Percentiles rank a stretch among this genome's conserved stretches.
These are phyloP conservation scores for Paraglomus brasilianum DNA, from an alignment of 192 early-diverging fungal genomes.

Conservation along the genomic window DNA sequence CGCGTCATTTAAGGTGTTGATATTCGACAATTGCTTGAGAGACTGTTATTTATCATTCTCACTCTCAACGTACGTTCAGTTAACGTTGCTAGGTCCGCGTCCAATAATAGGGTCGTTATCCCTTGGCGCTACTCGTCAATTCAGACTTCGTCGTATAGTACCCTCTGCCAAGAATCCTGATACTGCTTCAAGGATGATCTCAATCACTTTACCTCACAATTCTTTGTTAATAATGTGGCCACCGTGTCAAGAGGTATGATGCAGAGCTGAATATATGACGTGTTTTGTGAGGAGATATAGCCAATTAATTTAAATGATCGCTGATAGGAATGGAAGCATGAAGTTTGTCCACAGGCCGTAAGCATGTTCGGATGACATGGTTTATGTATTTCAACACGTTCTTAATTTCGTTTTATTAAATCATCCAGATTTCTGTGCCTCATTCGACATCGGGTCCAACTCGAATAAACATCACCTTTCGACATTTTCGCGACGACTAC, in stretches of 20 bases:
- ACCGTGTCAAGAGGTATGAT: conserved; percentile 14
- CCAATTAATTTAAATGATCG: not conserved
- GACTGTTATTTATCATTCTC: not conserved
- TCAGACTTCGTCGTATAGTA: conserved; percentile 42
- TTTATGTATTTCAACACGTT: too few species aligned
- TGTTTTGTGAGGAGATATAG: not conserved
- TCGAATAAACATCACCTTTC: conserved; percentile 45
- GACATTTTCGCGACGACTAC: conserved; percentile 40
- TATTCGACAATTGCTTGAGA: not conserved
- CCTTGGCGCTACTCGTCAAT: conserved; percentile 44
- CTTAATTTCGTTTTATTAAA: not conserved
- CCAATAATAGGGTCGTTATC: conserved; percentile 45
- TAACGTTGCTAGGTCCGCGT: conserved; percentile 42
- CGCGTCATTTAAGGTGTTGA: too few species aligned
- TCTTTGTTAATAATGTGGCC: conserved; percentile 48
- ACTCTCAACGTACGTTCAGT: too few species aligned
- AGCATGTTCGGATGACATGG: too few species aligned
- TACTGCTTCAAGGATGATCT: conserved; percentile 37
- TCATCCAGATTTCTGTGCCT: not conserved
- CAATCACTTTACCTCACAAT: conserved; percentile 44
- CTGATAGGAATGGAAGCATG: conserved; percentile 47
- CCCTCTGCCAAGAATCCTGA: conserved; percentile 35
- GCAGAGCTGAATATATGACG: not conserved
- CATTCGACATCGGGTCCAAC: conserved; percentile 20
- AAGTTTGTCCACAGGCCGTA: conserved; percentile 36